These are phyloP conservation scores for Kodamaea neixiangensis DNA, from an alignment of 805 yeast species.

Conservation along the genomic window DNA sequence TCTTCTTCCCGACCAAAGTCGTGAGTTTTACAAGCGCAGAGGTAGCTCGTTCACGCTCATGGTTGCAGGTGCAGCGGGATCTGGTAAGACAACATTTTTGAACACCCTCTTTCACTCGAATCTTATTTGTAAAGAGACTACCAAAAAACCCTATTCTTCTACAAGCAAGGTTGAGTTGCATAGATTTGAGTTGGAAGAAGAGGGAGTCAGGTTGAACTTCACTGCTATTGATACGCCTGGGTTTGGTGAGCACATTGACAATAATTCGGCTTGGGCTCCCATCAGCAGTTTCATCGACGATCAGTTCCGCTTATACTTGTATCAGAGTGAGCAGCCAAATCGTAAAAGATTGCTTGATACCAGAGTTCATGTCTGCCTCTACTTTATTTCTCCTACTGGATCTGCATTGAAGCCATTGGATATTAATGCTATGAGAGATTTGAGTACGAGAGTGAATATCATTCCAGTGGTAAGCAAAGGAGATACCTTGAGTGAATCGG, in stretches of 20 bases:
- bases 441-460: conserved; percentile 35
- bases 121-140: conserved; percentile 9
- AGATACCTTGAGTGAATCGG: conserved; percentile 33
- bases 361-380: conserved; percentile 83
- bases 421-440: conserved; percentile 35
- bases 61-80: conserved; percentile 36
- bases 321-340: conserved; percentile 62
- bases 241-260: conserved; percentile 71
- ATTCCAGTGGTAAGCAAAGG: conserved; percentile 42
- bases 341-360: conserved; percentile 47
- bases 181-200: conserved; percentile 20
- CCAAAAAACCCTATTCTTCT: conserved; percentile 4
- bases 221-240: conserved; percentile 43
- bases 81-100: conserved; percentile 28
- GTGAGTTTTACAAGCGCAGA: conserved; percentile 21
- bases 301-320: conserved; percentile 63
- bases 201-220: conserved; percentile 19
- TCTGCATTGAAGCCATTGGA: conserved; percentile 33
- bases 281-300: conserved; percentile 75
- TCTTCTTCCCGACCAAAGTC: conserved; percentile 33
- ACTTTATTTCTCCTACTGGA: conserved; percentile 73
- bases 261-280: conserved; percentile 36
- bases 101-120: conserved; percentile 25
- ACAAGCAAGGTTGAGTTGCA: conserved; percentile 1
- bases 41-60: conserved; percentile 40